Evolutionary conservation across 768 basidiomycete genomes (phyloP).

Genomic region (Leccinum rimulosum): DNA sequence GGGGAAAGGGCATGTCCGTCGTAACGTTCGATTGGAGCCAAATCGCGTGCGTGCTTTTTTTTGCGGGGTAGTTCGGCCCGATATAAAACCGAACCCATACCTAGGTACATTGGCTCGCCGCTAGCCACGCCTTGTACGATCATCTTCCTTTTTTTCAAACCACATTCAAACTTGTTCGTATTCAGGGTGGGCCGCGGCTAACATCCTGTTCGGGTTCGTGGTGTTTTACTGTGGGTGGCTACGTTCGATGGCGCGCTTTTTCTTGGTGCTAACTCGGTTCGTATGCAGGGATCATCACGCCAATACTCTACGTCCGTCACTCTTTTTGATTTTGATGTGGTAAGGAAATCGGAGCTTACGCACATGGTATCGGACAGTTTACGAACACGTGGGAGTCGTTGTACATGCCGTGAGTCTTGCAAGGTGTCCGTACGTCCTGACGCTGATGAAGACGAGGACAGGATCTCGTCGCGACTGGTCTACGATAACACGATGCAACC

Average conservation of each 20-base stretch:
- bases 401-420: constrained; percentile 51
- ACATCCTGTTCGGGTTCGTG: constrained; percentile 62
- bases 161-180: background rate
- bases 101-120: constrained; percentile 41
- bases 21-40: constrained; percentile 83
- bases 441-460: constrained; percentile 7
- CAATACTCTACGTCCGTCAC: constrained; percentile 48
- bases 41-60: constrained; percentile 38
- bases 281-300: constrained; percentile 30
- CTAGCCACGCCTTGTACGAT: constrained; percentile 64
- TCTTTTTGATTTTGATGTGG: constrained; percentile 36
- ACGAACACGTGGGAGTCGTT: constrained; percentile 60
- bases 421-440: background rate
- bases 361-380: constrained; percentile 35
- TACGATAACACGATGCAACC: constrained; percentile 56
- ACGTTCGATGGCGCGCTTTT: too few relatives aligned
- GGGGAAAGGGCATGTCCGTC: constrained; percentile 56
- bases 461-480: constrained; percentile 59
- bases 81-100: background rate
- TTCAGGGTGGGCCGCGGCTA: constrained; percentile 75
- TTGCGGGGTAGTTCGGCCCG: background rate
- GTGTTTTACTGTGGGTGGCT: constrained; percentile 52
- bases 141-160: background rate
- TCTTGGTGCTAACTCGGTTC: background rate
- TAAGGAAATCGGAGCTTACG: background rate